phyloP scores from a whole-genome alignment of 768 basidiomycete genomes.

The Agaricus bisporus region DNA sequence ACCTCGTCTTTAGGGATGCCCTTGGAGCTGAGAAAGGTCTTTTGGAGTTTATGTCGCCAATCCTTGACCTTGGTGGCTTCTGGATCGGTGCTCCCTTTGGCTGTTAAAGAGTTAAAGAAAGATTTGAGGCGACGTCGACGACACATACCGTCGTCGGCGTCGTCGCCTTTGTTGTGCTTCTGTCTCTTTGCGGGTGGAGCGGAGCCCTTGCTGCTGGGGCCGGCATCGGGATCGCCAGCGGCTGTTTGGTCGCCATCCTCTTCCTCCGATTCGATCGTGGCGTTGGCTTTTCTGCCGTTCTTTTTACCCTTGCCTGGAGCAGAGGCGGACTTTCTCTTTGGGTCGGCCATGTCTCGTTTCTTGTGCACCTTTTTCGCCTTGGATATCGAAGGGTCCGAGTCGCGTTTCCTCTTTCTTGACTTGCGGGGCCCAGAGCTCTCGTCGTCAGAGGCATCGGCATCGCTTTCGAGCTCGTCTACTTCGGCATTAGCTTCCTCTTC shows the following conservation, averaged over 20 bases:
- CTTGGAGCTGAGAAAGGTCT: constrained; percentile 72
- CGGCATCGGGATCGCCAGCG: constrained; percentile 42
- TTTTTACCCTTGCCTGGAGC: constrained; percentile 34
- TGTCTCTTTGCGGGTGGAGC: constrained; percentile 63
- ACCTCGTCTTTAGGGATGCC: constrained; percentile 61
- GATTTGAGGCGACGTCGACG: not conserved
- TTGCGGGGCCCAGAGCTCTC: constrained; percentile 31
- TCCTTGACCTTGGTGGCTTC: constrained; percentile 67
- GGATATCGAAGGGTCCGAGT: constrained; percentile 32
- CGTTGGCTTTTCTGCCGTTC: constrained; percentile 52
- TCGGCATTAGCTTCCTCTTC: constrained; percentile 46
- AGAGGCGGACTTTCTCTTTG: constrained; percentile 28
- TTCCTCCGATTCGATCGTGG: constrained; percentile 62
- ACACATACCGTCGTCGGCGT: constrained; percentile 55
- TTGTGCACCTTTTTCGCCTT: constrained; percentile 39
- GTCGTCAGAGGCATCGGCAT: constrained; percentile 5
- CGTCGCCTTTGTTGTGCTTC: constrained; percentile 52
- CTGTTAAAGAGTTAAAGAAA: constrained; percentile 14
- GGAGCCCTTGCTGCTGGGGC: constrained; percentile 50
- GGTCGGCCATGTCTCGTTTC: constrained; percentile 26
- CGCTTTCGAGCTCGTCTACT: constrained; percentile 51
- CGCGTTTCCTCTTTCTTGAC: constrained; percentile 51
- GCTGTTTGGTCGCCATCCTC: constrained; percentile 35
- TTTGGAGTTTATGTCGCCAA: constrained; percentile 91
- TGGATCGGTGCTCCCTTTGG: constrained; percentile 62